Base-by-base conservation (phyloP, 192 early-diverging fungal species). In the Coemansia asiatica region DNA sequence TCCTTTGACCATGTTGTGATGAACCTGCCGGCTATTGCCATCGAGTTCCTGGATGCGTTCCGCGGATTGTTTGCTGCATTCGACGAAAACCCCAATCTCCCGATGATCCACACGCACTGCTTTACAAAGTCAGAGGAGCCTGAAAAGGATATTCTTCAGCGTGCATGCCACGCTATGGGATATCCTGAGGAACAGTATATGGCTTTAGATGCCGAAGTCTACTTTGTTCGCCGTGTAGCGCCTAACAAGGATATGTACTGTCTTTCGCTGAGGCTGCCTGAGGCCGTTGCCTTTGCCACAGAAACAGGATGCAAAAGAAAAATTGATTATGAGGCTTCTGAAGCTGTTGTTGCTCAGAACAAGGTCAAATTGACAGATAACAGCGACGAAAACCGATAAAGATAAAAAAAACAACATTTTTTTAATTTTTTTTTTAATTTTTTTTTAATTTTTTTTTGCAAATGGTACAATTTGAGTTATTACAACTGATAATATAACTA, bases 171-270 rank as follows among this genome's bases (percentile, higher is more conserved):
- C 1, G 75, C 76, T 9, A 70, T 93, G 38, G 88, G 85, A 5
- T 69, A 71, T 46, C 69, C 85, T 3, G 64, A 83, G 35, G 75
- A 84, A 26, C 35, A 68, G 23, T 69, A 73, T 54, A 40, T 23
- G 16, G 68, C 74, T 6, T 60, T 76, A 2, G 72, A 71, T n/a
- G 81, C 72, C 1, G 56, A 63, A 10, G 78, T 95, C 5, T 89
- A 92, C 68, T 89, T 86, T 71, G 98, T 99, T 1, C 90, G 98
- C 23, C 90, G 91, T 50, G 98, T 99, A 2, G 95, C 98, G 1
- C 98, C 98, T 2, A 95, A 94, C 55, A 99, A 99, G 84, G 94
- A 99, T 27, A 99, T 99, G 98, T 89, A 93, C 66, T 99, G 98
- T 68, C 78, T 98, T 46, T 91, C 91, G 13, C 92, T 99, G 67